These are phyloP conservation scores for Neofusicoccum sp. DNA, from an alignment of 2,329 filamentous ascomycete species.

Conservation along the genomic window DNA sequence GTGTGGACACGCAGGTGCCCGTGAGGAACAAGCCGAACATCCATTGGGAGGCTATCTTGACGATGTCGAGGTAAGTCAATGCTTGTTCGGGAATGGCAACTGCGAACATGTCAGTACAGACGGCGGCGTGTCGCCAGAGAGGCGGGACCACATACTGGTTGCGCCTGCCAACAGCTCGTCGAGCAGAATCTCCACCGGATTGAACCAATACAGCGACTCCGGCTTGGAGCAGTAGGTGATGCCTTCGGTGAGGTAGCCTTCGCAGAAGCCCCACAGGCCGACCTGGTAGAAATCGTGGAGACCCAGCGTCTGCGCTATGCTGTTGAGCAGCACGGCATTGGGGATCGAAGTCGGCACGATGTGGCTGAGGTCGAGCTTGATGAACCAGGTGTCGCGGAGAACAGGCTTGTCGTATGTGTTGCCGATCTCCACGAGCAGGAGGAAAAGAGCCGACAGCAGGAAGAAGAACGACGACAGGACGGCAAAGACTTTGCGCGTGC, in stretches of 20 bases:
- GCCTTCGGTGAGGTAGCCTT: constrained; percentile 75
- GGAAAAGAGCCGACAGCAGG: constrained; percentile 73
- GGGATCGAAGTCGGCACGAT: constrained; percentile 75
- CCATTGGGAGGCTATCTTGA: constrained; percentile 73
- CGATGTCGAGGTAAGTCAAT: constrained; percentile 71
- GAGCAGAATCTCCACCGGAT: constrained; percentile 80
- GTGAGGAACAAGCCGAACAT: constrained; percentile 90
- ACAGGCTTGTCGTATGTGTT: constrained; percentile 66
- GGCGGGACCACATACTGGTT: constrained; percentile 57
- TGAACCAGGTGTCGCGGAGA: constrained; percentile 76
- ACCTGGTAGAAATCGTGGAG: constrained; percentile 95
- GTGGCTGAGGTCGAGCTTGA: constrained; percentile 79
- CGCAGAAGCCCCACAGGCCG: constrained; percentile 89
- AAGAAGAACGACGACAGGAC: constrained; percentile 70
- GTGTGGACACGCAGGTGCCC: constrained; percentile 68
- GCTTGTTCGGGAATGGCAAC: constrained; percentile 78
- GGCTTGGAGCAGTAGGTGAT: constrained; percentile 77
- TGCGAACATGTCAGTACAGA: constrained; percentile 31
- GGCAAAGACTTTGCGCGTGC: constrained; percentile 62
- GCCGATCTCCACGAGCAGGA: constrained; percentile 79
- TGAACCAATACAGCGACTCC: constrained; percentile 80
- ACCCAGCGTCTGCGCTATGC: constrained; percentile 81
- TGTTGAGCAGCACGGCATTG: constrained; percentile 78
- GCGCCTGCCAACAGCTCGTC: constrained; percentile 80
- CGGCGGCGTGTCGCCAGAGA: neutral